phyloP scores from a whole-genome alignment of 306 rosid genomes.

The Pterocarpus santalinus region DNA sequence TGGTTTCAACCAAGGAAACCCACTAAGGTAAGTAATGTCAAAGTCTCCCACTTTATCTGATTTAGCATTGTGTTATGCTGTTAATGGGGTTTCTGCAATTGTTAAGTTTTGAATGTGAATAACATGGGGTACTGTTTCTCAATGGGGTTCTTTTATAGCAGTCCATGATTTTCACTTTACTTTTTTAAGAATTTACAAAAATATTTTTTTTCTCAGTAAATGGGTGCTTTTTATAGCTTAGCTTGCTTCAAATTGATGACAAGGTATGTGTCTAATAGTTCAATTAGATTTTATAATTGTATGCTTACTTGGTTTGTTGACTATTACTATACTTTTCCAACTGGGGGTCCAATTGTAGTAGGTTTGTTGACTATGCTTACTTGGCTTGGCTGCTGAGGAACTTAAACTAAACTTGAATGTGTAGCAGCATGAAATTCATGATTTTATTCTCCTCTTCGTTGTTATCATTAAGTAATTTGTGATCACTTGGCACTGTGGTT shows the following conservation, averaged over 20 bases:
- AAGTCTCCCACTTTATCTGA: constrained; percentile 36
- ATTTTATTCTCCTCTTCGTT: constrained; percentile 19
- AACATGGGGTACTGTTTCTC: constrained; percentile 24
- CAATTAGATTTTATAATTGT: constrained; percentile 20
- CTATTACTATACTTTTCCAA: neutral
- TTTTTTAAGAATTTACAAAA: neutral
- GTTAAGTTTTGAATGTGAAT: constrained; percentile 14
- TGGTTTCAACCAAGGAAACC: constrained; percentile 91
- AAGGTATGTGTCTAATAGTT: constrained; percentile 15
- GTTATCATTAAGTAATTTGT: constrained; percentile 15
- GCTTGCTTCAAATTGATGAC: constrained; percentile 39
- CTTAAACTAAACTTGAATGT: constrained; percentile 24
- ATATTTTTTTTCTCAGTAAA: neutral
- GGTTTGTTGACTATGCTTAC: constrained; percentile 8
- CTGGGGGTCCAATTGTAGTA: neutral
- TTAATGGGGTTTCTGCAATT: constrained; percentile 25
- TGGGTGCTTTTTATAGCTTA: constrained; percentile 10
- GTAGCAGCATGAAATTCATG: neutral
- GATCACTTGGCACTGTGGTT: constrained; percentile 40
- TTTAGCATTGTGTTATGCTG: constrained; percentile 31
- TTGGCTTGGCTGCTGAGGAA: constrained; percentile 17
- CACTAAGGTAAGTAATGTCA: constrained; percentile 65
- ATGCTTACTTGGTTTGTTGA: constrained; percentile 27
- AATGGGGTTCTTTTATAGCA: constrained; percentile 40
- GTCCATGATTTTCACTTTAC: constrained; percentile 32